Evolutionary conservation across 305 asterid genomes (phyloP).

Genomic region (Solanum hybrid): DNA sequence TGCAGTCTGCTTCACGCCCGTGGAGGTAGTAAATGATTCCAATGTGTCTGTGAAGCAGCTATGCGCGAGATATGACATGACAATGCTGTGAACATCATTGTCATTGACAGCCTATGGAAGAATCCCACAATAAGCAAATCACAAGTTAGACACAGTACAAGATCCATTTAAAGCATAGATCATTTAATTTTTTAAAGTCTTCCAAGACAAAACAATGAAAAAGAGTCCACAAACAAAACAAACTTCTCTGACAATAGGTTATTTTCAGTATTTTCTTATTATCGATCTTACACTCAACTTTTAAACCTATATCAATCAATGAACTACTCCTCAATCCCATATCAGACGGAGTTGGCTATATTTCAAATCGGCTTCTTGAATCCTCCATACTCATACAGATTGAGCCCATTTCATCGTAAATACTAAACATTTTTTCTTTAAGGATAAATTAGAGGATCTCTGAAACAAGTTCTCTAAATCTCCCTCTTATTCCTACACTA

Average conservation of each 20-base stretch:
- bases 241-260: background rate
- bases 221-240: background rate
- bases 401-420: background rate
- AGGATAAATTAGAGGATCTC: background rate
- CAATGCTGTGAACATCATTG: conserved; percentile 57
- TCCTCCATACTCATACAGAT: background rate
- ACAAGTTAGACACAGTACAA: background rate
- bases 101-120: conserved; percentile 48
- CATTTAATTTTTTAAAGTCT: background rate
- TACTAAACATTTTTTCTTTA: background rate
- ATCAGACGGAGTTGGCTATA: background rate
- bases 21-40: conserved; percentile 56
- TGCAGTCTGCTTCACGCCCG: conserved; percentile 46
- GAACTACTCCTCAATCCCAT: background rate
- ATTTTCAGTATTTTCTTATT: background rate
- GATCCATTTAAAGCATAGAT: background rate
- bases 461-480: background rate
- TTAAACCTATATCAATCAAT: background rate
- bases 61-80: conserved; percentile 76
- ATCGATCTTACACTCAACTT: background rate
- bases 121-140: background rate
- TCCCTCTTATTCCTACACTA: background rate
- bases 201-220: background rate
- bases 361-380: background rate
- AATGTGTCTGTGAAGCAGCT: conserved; percentile 73